phyloP scores from a whole-genome alignment of 106 monocot species.

The Phalaenopsis aphrodite region DNA sequence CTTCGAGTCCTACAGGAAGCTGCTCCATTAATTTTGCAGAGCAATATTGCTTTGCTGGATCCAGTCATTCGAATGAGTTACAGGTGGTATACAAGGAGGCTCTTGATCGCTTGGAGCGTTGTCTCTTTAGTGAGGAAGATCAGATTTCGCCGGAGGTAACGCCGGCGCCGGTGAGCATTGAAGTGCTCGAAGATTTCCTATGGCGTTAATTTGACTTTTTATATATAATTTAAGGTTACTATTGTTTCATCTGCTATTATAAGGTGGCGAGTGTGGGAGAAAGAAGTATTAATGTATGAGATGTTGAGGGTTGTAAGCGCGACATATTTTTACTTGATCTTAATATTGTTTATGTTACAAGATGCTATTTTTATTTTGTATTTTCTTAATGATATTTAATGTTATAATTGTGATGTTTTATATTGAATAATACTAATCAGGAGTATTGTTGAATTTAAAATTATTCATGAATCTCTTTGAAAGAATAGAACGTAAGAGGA shows the following conservation, averaged over 20 bases:
- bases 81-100: neutral
- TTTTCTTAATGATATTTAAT: too few species aligned
- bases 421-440: too few species aligned
- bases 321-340: too few species aligned
- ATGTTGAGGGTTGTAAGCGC: too few species aligned
- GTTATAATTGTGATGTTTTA: too few species aligned
- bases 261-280: neutral
- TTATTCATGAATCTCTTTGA: too few species aligned
- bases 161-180: neutral
- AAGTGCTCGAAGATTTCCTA: neutral
- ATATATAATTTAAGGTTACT: neutral
- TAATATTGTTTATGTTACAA: too few species aligned
- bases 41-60: neutral
- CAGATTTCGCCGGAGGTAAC: neutral
- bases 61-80: neutral
- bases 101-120: neutral
- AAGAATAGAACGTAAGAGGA: too few species aligned
- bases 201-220: neutral
- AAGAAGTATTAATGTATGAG: too few species aligned
- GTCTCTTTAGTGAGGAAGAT: slow-evolving; percentile 3
- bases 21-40: neutral
- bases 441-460: too few species aligned
- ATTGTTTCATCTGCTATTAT: neutral
- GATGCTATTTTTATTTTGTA: too few species aligned
- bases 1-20: neutral